Evolutionary conservation across 2,329 filamentous ascomycete genomes (phyloP), one percentile per base, ranked within the genome.

Genomic region (Metarhizium brunneum): DNA sequence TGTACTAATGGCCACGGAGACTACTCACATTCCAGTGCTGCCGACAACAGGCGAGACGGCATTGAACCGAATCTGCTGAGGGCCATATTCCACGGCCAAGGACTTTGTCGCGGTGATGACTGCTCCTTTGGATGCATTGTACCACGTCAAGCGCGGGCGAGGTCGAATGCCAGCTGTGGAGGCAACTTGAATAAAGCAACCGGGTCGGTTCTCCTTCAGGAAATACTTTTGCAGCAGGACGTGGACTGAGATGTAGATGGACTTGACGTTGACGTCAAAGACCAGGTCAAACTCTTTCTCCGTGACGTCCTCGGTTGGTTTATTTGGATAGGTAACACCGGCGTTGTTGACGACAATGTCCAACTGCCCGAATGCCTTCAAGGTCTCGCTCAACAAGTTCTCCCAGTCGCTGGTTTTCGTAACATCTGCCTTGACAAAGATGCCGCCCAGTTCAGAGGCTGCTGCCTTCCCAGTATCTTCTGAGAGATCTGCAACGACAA

Each of bases 31-130:
- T 2, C 82, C 84, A 0, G 87, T 90, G 16, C 77, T 81, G 1
- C 82, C 84, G 1, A 89, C 74, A 0, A 89, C 77, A 0, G 86
- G 87, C 50, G 84, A 87, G 14, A 91, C 82, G 2, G 81, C 79
- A 59, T 90, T 90, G 63, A 91, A 85, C 0, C 87, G 80, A 60
- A 92, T 88, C 61, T 88, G 79, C 54, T 87, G 79, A 0, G 82
- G 78, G 0, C 84, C 88, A 62, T 87, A 91, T 67, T 91, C 87
- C 1, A 86, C 83, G 0, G 87, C 88, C 60, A 92, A 68, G 2
- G 69, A 65, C 67, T 79, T 79, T 0, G 74, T 76, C 43, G 81
- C 82, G 51, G 79, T 86, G 61, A 79, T 78, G 11, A 86, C 79
- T 0, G 85, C 85, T 0, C 80, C 84, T 66, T 88, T 88, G 47